These are phyloP conservation scores for Bipolaris bicolor DNA, from an alignment of 2,329 filamentous ascomycete genomes.

Conservation along the genomic window DNA sequence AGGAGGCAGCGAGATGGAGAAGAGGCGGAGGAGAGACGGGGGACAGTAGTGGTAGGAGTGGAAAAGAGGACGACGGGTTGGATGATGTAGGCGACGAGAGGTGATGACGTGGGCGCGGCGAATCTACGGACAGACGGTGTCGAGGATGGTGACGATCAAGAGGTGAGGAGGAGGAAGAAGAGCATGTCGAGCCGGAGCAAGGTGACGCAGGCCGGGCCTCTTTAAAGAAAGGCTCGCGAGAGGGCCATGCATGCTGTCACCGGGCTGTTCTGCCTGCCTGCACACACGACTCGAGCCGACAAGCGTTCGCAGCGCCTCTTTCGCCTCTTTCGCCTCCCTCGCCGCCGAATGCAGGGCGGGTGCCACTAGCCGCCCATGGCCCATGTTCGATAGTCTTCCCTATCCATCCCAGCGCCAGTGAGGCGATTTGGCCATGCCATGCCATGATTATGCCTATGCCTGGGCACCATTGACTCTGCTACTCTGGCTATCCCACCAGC, in stretches of 20 bases:
- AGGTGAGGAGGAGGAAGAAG: neutral
- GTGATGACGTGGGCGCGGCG: slow-evolving; percentile 22
- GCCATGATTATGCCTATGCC: too few relatives aligned
- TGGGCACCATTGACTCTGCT: too few relatives aligned
- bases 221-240: slow-evolving; percentile 19
- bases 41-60: too few relatives aligned
- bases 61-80: too few relatives aligned
- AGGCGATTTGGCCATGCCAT: neutral
- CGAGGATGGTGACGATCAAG: neutral
- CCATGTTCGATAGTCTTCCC: neutral
- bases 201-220: slow-evolving; percentile 21
- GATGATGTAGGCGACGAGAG: slow-evolving; percentile 9
- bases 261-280: slow-evolving; percentile 10
- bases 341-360: slow-evolving; percentile 11
- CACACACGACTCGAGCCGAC: slow-evolving; percentile 28
- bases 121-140: slow-evolving; percentile 14
- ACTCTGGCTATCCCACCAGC: too few relatives aligned
- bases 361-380: slow-evolving; percentile 14
- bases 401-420: neutral
- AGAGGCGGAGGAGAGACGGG: neutral
- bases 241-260: neutral
- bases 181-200: slow-evolving; percentile 2
- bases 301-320: slow-evolving; percentile 24
- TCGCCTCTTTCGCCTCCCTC: slow-evolving; percentile 10
- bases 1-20: neutral